Evolutionary conservation across 208 protist species (phyloP), one percentile per base, ranked within the genome.

Genomic region (Acanthamoeba culbertsoni): DNA sequence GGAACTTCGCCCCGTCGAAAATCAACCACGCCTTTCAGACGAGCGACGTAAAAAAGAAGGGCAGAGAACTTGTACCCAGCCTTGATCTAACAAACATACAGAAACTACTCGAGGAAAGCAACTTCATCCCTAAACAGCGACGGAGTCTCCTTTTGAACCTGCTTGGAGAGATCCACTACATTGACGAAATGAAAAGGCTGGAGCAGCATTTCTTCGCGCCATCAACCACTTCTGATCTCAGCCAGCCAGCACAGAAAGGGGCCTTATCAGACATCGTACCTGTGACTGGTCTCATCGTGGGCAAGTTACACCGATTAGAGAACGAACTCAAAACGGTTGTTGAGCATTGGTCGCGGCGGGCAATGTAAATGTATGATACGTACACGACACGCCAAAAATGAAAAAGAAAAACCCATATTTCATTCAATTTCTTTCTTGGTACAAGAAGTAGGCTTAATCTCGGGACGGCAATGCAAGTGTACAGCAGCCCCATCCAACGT

Each of bases 251-350:
- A 28, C 26, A 84, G 73, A 84, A 84, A 28, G 18, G 20, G 20
- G 28, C 37, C 31, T 43, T 43, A 55, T 84, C 73, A 6, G 73
- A 84, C 73, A 84, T 84, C 73, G 73, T 84, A 3, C 73, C 73
- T 23, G 43, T 84, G 0, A 84, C 73, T 10, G 73, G 73, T 7
- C 73, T 84, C 73, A 84, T 84, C 73, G 73, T 84, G 73, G 73
- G 73, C 43, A 84, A 84, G 73, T 43, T 84, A 6, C 73, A 84
- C 28, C 73, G 73, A 84, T 84, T 84, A 84, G 73, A 84, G 45
- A 84, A 84, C 42, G 73, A 84, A 10, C 45, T 84, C 40, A 84
- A 84, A 43, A 84, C 73, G 1, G 73, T 84, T 8, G 73, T 84
- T 16, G 73, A 84, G 45, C 73, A 84, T 43, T 84, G 73, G 73